phyloP scores from a whole-genome alignment of 164 flowering plant species.

The Chimonanthus praecox region DNA sequence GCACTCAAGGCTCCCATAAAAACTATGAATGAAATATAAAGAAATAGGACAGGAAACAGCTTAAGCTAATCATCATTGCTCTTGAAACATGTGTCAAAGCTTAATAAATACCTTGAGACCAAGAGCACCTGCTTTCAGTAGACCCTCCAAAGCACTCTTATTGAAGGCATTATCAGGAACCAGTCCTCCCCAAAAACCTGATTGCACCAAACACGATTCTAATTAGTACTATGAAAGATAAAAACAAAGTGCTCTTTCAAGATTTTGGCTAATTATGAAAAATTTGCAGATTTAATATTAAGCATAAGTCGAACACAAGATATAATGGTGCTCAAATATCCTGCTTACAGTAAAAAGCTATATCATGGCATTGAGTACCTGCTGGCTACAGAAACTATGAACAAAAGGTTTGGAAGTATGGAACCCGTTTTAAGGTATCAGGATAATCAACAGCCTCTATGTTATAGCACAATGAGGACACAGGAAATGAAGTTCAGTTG shows the following conservation, averaged over 20 bases:
- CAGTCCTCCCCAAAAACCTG: slow-evolving; percentile 99
- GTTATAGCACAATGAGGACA: background rate
- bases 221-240: background rate
- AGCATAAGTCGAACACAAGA: background rate
- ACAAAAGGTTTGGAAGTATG: background rate
- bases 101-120: slow-evolving; percentile 70
- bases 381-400: background rate
- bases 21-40: too few relatives aligned
- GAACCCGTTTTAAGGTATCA: background rate
- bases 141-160: slow-evolving; percentile 58
- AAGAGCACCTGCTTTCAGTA: slow-evolving; percentile 82
- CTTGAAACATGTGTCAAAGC: background rate
- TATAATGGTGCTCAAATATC: too few relatives aligned
- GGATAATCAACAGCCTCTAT: too few relatives aligned
- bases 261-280: too few relatives aligned
- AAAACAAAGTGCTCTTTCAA: background rate
- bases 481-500: background rate
- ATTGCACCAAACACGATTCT: slow-evolving; percentile 2
- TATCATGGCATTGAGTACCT: background rate
- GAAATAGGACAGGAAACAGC: too few relatives aligned
- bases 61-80: background rate
- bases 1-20: too few relatives aligned
- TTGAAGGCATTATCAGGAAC: slow-evolving; percentile 96
- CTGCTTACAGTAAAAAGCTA: background rate
- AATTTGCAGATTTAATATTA: background rate